Evolutionary conservation across 805 yeast species (phyloP).

Genomic region (Candida lessepsii): DNA sequence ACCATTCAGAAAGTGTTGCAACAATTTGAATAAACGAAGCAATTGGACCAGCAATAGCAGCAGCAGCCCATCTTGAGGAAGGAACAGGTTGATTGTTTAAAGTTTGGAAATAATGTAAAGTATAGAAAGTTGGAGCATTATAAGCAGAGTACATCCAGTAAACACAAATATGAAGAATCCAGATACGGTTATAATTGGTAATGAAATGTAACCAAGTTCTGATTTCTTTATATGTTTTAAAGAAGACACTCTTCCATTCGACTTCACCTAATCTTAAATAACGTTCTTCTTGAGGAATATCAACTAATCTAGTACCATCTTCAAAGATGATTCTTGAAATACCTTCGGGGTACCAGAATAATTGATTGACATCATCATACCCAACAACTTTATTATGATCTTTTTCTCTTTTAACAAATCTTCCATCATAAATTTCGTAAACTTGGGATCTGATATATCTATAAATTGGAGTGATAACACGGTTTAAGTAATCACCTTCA

Average conservation of each 20-base stretch:
- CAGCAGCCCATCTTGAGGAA: slow-evolving; percentile 89
- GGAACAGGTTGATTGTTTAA: slow-evolving; percentile 83
- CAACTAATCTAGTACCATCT: slow-evolving; percentile 90
- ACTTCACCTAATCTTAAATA: slow-evolving; percentile 87
- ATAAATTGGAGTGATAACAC: slow-evolving; percentile 90
- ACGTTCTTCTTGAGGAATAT: slow-evolving; percentile 86
- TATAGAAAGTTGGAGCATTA: slow-evolving; percentile 88
- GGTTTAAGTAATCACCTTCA: slow-evolving; percentile 87
- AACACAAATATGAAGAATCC: slow-evolving; percentile 87
- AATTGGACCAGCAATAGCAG: slow-evolving; percentile 88
- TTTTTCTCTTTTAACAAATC: slow-evolving; percentile 79
- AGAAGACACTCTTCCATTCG: slow-evolving; percentile 87
- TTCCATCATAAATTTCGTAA: slow-evolving; percentile 77
- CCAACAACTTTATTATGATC: slow-evolving; percentile 83
- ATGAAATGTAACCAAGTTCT: slow-evolving; percentile 97
- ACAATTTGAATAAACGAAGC: slow-evolving; percentile 78
- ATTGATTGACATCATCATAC: slow-evolving; percentile 97
- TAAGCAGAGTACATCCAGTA: slow-evolving; percentile 96
- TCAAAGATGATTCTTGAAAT: slow-evolving; percentile 86
- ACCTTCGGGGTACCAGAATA: slow-evolving; percentile 99
- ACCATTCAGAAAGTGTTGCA: slow-evolving; percentile 92
- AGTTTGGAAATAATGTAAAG: slow-evolving; percentile 80
- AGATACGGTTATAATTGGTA: slow-evolving; percentile 95
- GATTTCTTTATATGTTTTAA: slow-evolving; percentile 92
- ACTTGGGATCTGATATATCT: slow-evolving; percentile 77